Evolutionary conservation across 805 yeast species (phyloP).

Genomic region (Starmerella roubikii): DNA sequence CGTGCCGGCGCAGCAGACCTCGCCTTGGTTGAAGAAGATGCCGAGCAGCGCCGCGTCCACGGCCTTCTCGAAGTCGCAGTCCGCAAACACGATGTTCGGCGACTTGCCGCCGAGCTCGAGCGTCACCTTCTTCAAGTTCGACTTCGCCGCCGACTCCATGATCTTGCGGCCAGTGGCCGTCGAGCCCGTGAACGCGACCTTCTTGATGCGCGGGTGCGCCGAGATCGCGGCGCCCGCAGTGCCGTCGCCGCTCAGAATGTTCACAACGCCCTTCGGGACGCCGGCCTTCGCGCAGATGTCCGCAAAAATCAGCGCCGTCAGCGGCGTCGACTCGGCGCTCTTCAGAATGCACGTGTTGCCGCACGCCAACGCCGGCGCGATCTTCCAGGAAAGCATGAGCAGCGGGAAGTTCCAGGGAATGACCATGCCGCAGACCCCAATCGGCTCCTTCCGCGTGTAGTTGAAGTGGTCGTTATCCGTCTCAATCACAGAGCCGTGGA

Average conservation of each 20-base stretch:
- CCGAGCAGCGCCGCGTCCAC: conserved; percentile 62
- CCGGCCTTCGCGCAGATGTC: conserved; percentile 47
- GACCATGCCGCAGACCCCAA: conserved; percentile 53
- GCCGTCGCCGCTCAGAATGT: conserved; percentile 60
- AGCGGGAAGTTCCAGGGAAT: conserved; percentile 66
- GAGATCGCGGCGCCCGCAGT: conserved; percentile 53
- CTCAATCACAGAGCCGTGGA: conserved; percentile 48
- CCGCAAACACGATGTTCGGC: conserved; percentile 76
- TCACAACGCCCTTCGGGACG: conserved; percentile 63
- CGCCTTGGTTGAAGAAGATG: conserved; percentile 87
- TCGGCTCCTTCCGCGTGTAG: conserved; percentile 55
- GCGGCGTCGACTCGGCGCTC: conserved; percentile 64
- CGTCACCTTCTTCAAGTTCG: conserved; percentile 71
- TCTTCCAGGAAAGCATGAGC: conserved; percentile 65
- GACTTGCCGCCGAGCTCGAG: conserved; percentile 95
- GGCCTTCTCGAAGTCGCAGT: conserved; percentile 67
- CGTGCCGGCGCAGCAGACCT: conserved; percentile 90
- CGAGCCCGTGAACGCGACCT: conserved; percentile 90
- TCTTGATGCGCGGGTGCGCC: conserved; percentile 51
- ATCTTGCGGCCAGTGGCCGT: conserved; percentile 75
- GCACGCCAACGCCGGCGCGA: conserved; percentile 71
- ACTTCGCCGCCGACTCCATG: conserved; percentile 53
- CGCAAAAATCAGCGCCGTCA: conserved; percentile 45
- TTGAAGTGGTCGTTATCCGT: conserved; percentile 47
- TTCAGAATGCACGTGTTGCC: conserved; percentile 64